Base-by-base conservation (phyloP, 345 rosid genomes). In the Salix caprea region DNA sequence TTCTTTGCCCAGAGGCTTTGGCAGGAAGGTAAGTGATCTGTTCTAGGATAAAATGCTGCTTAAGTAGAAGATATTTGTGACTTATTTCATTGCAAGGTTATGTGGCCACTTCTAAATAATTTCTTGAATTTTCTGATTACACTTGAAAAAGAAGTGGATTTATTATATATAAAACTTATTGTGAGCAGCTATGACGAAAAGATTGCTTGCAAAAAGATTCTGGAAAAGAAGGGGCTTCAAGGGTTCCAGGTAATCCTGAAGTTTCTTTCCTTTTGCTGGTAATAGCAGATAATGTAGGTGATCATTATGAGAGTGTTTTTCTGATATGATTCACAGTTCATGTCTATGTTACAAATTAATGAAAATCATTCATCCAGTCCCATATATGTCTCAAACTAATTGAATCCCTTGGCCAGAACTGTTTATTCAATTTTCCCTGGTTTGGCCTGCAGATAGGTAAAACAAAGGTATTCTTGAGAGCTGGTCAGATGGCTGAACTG, bases 401-500 rank as follows among this genome's bases (percentile, higher is more conserved):
- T 19, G 5, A 70, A 67, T 32, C 67, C 48, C 46, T 21, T 14
- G n/a, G 36, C 26, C 26, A 46, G 6, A 44, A 74, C n/a, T 21
- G 64, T 56, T 78, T 56, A 74, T 39, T 54, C 34, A 46, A 50
- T 78, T 62, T 76, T 61, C 40, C 73, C 70, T 71, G 48, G 79
- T 70, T 69, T 80, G 78, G 50, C 61, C 71, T 88, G 83, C 91
- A 93, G 97, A 86, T 96, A 81, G 99, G 99, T 71, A 91, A 91
- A 86, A 96, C 98, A 56, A 96, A 96, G 89, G 87, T 96, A 50
- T 96, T 96, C 83, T 82, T 96, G 77, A 88, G 99, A 83, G 98
- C 97, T 15, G 99, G 99, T 78, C 99, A 96, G 87, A 96, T 96
- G 99, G 99, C 99, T 77, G 99, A 96, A 84, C 84, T 96, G 67